Conservation (phyloP, 2,329 filamentous ascomycete species). For the Setomelanomma holmii region DNA sequence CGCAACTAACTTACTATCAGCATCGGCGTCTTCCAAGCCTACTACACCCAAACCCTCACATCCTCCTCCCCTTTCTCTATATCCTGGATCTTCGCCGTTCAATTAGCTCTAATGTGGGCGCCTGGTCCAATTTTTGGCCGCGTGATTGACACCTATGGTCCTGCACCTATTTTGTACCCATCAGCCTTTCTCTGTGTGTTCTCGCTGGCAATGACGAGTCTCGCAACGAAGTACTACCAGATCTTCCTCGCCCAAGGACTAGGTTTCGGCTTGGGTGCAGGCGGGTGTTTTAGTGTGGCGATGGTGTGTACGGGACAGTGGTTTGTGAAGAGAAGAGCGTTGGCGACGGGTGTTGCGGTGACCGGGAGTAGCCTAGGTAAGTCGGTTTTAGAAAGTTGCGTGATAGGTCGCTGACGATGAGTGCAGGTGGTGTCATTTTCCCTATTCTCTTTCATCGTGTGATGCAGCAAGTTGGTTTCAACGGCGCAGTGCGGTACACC, state of each 20-base stretch:
- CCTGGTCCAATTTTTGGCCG: conserved; percentile 65
- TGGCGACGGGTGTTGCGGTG: conserved; percentile 55
- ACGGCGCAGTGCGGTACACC: conserved; percentile 14
- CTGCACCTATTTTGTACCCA: conserved; percentile 58
- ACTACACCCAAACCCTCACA: conserved; percentile 48
- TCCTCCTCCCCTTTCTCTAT: conserved; percentile 42
- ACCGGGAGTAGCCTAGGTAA: conserved; percentile 55
- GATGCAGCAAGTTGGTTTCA: conserved; percentile 13
- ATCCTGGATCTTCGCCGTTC: conserved; percentile 50
- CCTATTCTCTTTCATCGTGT: conserved; percentile 15
- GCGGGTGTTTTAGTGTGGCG: conserved; percentile 55
- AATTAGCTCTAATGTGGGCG: conserved; percentile 55
- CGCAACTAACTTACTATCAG: no score
- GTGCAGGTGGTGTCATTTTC: conserved; percentile 16
- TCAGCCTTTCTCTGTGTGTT: conserved; percentile 63
- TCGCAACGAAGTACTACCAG: conserved; percentile 61
- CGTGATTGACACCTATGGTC: conserved; percentile 67
- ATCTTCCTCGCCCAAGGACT: conserved; percentile 60
- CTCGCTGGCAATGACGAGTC: conserved; percentile 64
- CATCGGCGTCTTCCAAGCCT: conserved; percentile 51
- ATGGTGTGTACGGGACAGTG: conserved; percentile 51
- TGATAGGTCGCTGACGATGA: neutral
- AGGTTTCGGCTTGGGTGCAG: conserved; percentile 57
- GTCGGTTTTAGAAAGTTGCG: no score
- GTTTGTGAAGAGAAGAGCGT: conserved; percentile 54